Base-by-base conservation (phyloP, 1,284 basidiomycete species). In the Sanghuangporus sanghuang region DNA sequence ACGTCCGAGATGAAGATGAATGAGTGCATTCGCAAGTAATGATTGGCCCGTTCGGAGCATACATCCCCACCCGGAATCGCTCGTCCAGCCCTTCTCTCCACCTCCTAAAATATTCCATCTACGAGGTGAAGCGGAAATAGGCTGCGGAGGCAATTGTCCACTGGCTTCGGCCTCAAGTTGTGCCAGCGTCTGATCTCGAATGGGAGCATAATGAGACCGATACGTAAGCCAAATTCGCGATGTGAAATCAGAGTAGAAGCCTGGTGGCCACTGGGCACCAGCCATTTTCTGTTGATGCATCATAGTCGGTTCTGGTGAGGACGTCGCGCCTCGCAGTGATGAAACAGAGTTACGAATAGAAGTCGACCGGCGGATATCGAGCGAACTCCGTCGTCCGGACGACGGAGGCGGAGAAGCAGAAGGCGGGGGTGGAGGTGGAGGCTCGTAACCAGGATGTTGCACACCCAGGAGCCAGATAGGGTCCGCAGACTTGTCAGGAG, bases 1-100 rank as follows among this genome's bases (percentile, higher is more conserved):
- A 77, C 95, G 81, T 2, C 94, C 93, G 0, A 97, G 79, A 76
- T 96, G 93, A 5, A 92, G 76, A 72, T 90, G 85, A 14, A 96
- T 75, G 23, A 98, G 78, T 0, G 95, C 87, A 69, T 96, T 98
- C 4, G 95, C 96, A 16, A 99, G 79, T 66, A 99, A 73, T 69
- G 91, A 93, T 77, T 98, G 96, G 0, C 95, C 96, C 0, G 96
- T 98, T 27, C 96, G 78, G 35, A 98, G 75, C 96, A 99, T 98
- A 75, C 96, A 99, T 0, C 96, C 96, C 96, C 96, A 99, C 0
- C 96, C 96, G 0, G 93, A 81, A 78, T 99, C 96, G 68, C 85
- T 92, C n/a, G 89, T 93, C 84, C 94, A 89, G 0, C 90, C 90
- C 69, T 88, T 89, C 71, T 92, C 90, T 0, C 82, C 83, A 36